Conservation (phyloP, 257 asterid species). For the Asclepias syriaca region DNA sequence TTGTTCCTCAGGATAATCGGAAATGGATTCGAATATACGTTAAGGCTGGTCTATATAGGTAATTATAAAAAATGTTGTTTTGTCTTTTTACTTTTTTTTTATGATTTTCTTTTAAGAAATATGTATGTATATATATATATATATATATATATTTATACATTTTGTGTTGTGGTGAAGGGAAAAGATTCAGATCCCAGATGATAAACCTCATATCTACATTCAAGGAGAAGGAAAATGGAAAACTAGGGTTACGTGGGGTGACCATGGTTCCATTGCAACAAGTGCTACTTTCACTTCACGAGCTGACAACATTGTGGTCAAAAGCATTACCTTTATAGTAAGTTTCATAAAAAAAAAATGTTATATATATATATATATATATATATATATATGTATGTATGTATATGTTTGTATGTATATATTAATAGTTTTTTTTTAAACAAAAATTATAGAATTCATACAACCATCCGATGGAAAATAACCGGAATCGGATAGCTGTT, state of each 20-base stretch:
- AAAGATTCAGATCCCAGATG: slow-evolving; percentile 36
- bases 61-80: not conserved
- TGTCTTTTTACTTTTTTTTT: too few relatives aligned
- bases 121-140: too few relatives aligned
- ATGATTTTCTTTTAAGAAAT: too few relatives aligned
- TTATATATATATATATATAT: too few relatives aligned
- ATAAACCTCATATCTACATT: slow-evolving; percentile 47
- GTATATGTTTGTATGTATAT: not conserved
- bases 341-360: slow-evolving; percentile 3
- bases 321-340: slow-evolving; percentile 45
- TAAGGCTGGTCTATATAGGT: slow-evolving; percentile 43
- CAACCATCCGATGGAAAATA: slow-evolving; percentile 36
- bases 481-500: slow-evolving; percentile 12
- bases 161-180: slow-evolving; percentile 31
- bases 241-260: slow-evolving; percentile 31
- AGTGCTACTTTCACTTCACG: slow-evolving; percentile 43
- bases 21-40: slow-evolving; percentile 38
- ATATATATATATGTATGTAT: not conserved
- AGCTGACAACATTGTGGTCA: slow-evolving; percentile 47
- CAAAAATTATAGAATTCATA: slow-evolving; percentile 43
- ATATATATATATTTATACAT: too few relatives aligned
- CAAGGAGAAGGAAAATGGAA: slow-evolving; percentile 35
- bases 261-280: slow-evolving; percentile 22
- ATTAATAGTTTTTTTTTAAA: not conserved
- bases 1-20: slow-evolving; percentile 38